Evolutionary conservation across 495 filamentous ascomycete species (phyloP).

Genomic region (Penicillium angulare): DNA sequence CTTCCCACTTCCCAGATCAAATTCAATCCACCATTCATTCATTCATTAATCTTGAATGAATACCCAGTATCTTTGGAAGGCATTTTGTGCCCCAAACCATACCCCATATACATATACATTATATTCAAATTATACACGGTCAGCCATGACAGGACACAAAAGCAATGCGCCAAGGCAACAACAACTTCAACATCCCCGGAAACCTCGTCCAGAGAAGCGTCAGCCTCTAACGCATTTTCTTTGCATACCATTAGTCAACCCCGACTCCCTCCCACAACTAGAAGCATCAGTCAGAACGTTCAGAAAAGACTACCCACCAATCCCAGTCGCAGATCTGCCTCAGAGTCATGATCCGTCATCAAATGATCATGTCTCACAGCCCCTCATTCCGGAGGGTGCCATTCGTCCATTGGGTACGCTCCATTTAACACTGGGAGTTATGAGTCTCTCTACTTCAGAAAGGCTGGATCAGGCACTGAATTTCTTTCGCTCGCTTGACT

Average conservation of each 20-base stretch:
- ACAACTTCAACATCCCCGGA: no score
- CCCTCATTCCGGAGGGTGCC: constrained; percentile 54
- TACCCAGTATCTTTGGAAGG: background rate
- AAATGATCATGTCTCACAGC: constrained; percentile 20
- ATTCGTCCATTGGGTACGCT: constrained; percentile 76
- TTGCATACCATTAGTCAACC: constrained; percentile 73
- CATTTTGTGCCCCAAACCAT: background rate
- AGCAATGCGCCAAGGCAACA: constrained; percentile 2
- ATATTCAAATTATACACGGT: background rate
- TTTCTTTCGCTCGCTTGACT: constrained; percentile 54
- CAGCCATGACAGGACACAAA: constrained; percentile 14
- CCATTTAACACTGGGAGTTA: constrained; percentile 84
- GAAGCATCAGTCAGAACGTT: constrained; percentile 60
- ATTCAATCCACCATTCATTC: no score
- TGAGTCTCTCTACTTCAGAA: constrained; percentile 63
- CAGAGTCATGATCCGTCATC: background rate
- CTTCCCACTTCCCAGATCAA: background rate
- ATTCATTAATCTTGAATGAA: background rate
- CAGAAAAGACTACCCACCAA: constrained; percentile 48
- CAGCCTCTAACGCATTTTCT: constrained; percentile 80
- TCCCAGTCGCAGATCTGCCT: background rate
- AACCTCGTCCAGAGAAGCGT: constrained; percentile 21
- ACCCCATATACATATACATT: background rate
- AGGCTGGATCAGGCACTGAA: constrained; percentile 56
- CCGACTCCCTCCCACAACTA: constrained; percentile 60